Conservation (phyloP, 2,329 filamentous ascomycete genomes). For the Apiospora rasikravindrae region DNA sequence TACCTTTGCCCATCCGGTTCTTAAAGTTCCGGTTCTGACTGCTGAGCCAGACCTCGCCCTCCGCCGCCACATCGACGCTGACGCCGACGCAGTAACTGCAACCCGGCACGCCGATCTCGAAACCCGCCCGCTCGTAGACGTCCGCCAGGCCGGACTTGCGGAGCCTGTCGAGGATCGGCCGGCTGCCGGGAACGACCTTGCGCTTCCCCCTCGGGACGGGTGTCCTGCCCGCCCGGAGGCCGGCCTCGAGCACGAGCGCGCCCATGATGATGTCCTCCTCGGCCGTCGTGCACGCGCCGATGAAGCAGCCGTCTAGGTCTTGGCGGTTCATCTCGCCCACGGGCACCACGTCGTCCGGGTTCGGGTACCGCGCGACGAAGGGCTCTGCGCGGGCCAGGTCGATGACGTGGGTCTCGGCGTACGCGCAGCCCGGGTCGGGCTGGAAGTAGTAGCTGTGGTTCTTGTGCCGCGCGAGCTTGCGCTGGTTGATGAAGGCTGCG, state of each 20-base stretch:
- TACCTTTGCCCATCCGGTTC: conserved; percentile 50
- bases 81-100: conserved; percentile 53
- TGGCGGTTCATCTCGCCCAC: conserved; percentile 40
- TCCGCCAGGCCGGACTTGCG: conserved; percentile 41
- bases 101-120: conserved; percentile 47
- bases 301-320: conserved; percentile 49
- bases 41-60: conserved; percentile 50
- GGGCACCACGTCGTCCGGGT: conserved; percentile 49
- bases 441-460: conserved; percentile 43
- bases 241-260: conserved; percentile 46
- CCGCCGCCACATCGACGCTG: conserved; percentile 44
- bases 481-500: conserved; percentile 39
- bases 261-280: conserved; percentile 51
- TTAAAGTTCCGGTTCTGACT: conserved; percentile 53
- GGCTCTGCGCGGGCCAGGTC: conserved; percentile 45
- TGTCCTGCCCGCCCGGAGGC: conserved; percentile 39
- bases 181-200: conserved; percentile 47
- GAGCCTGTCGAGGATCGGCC: conserved; percentile 45
- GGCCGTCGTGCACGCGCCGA: conserved; percentile 52
- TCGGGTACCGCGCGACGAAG: conserved; percentile 47
- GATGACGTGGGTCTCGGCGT: conserved; percentile 43
- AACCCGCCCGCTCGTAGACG: conserved; percentile 47
- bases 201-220: conserved; percentile 41
- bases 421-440: conserved; percentile 44
- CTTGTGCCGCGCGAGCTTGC: conserved; percentile 42